phyloP scores from a whole-genome alignment of 176 grass and related monocot species.

The Saccharum officinarum region DNA sequence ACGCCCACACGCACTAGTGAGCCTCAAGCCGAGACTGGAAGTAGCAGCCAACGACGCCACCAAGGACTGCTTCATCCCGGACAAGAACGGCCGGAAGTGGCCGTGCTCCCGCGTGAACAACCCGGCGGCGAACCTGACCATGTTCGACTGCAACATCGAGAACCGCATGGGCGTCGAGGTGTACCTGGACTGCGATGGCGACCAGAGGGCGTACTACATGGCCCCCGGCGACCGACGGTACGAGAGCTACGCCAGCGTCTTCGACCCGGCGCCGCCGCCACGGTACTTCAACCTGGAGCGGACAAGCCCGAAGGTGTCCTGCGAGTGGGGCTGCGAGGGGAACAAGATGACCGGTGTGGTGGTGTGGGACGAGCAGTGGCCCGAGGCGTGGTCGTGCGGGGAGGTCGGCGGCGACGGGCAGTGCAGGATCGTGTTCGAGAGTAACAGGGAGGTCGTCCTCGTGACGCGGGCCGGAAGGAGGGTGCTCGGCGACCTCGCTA shows the following conservation, averaged over 20 bases:
- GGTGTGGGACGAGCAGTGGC: constrained; percentile 33
- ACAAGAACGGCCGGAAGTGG: constrained; percentile 12
- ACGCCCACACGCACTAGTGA: neutral
- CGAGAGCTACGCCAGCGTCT: neutral
- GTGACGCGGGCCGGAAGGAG: constrained; percentile 3
- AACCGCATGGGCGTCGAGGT: constrained; percentile 11
- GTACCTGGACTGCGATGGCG: neutral
- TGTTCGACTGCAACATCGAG: constrained; percentile 22
- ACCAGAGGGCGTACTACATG: neutral
- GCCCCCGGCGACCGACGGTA: neutral
- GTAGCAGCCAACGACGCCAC: neutral
- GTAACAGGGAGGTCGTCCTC: constrained; percentile 20
- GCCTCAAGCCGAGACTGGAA: neutral
- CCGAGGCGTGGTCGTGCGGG: constrained; percentile 29
- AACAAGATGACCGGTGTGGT: constrained; percentile 23
- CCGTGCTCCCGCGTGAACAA: neutral
- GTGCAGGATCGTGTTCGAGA: constrained; percentile 28
- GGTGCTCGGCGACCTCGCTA: constrained; percentile 17
- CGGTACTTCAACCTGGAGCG: neutral
- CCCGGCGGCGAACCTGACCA: neutral
- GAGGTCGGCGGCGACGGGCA: neutral
- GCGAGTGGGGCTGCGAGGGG: constrained; percentile 1
- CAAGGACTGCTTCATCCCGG: neutral
- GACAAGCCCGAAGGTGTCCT: neutral
- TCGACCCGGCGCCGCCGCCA: neutral